Conservation (phyloP, 352 stramenopile species). For the Pythium inflatum region DNA sequence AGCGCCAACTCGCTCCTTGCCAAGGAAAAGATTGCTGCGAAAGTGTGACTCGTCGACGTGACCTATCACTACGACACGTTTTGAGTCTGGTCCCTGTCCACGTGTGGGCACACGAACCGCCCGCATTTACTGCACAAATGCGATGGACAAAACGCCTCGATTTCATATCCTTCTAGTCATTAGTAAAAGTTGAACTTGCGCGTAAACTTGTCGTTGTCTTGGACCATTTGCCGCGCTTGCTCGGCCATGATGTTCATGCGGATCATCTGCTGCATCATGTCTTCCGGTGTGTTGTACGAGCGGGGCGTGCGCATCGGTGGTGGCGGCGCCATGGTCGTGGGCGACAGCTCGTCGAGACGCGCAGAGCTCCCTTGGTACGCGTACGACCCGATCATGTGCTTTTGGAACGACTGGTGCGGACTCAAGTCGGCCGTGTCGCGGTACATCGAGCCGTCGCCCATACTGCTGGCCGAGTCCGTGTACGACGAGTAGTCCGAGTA, state of each 20-base stretch:
- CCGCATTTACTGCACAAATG: too few relatives aligned
- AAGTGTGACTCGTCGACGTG: conserved; percentile 23
- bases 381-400: conserved; percentile 29
- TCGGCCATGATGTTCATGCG: conserved; percentile 80
- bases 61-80: too few relatives aligned
- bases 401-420: conserved; percentile 27
- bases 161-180: too few relatives aligned
- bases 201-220: conserved; percentile 62
- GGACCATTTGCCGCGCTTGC: conserved; percentile 62
- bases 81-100: too few relatives aligned
- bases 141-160: too few relatives aligned
- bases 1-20: conserved; percentile 30
- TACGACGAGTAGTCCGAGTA: conserved; percentile 33
- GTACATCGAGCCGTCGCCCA: conserved; percentile 25
- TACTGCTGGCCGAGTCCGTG: conserved; percentile 21
- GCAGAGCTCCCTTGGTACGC: not conserved
- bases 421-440: conserved; percentile 26
- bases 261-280: conserved; percentile 73
- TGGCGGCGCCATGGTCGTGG: too few relatives aligned
- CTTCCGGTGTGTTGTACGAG: conserved; percentile 44
- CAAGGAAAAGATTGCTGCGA: conserved; percentile 36
- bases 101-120: too few relatives aligned
- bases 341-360: conserved; percentile 24
- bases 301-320: not conserved
- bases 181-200: conserved; percentile 44